phyloP scores from a whole-genome alignment of 805 yeast genomes.

The Saccharomycopsis sp. region DNA sequence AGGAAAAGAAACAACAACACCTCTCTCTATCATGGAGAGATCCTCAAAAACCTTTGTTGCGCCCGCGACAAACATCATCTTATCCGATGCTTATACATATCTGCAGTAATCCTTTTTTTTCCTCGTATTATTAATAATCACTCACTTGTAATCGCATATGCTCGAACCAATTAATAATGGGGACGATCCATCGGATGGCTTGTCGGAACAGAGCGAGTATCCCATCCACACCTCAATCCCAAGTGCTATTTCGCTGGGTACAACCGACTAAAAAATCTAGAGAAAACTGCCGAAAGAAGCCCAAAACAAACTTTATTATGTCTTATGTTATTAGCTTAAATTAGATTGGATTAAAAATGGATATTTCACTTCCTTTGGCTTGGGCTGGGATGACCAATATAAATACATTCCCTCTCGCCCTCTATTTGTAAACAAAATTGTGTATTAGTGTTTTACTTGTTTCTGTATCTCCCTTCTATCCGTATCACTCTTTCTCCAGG shows the following conservation, averaged over 20 bases:
- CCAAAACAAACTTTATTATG: not conserved
- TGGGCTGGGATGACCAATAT: not conserved
- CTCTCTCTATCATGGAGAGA: not conserved
- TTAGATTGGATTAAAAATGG: not conserved
- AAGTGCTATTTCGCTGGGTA: too few relatives aligned
- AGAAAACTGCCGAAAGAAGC: not conserved
- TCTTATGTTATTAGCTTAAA: not conserved
- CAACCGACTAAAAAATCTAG: not conserved
- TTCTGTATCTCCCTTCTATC: too few relatives aligned
- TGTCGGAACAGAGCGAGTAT: too few relatives aligned
- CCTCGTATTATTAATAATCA: not conserved
- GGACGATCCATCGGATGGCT: too few relatives aligned
- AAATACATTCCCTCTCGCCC: not conserved
- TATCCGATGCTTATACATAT: not conserved
- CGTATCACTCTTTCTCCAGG: too few relatives aligned
- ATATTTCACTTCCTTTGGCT: not conserved
- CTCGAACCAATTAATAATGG: not conserved
- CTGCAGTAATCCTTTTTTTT: not conserved
- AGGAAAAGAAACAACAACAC: not conserved
- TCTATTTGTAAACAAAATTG: not conserved
- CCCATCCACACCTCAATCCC: not conserved
- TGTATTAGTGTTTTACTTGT: too few relatives aligned
- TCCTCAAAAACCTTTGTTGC: not conserved
- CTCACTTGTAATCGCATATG: not conserved
- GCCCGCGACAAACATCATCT: not conserved